phyloP scores from a whole-genome alignment of 495 filamentous ascomycete species.

The Tuber microsphaerosporum region DNA sequence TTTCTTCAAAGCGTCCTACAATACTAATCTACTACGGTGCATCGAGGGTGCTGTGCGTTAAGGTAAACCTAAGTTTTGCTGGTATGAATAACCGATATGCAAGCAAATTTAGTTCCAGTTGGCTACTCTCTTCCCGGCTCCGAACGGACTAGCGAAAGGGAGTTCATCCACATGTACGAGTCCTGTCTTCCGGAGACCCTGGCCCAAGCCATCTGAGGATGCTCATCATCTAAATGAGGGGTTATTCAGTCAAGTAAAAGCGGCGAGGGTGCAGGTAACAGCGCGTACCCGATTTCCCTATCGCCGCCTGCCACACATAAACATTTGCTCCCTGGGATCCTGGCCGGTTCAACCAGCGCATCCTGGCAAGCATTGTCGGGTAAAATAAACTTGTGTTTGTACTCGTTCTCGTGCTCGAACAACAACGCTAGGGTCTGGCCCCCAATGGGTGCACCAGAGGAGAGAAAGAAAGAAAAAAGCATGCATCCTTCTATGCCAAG shows the following conservation, averaged over 20 bases:
- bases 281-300: not conserved
- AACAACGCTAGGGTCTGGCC: not conserved
- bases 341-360: not conserved
- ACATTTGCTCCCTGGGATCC: not conserved
- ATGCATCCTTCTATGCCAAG: not conserved
- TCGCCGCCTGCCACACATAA: not conserved
- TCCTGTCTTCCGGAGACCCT: not conserved
- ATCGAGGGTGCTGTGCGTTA: not conserved
- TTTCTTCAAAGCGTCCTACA: not conserved
- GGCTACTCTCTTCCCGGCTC: not conserved
- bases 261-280: not conserved
- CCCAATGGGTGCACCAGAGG: not conserved
- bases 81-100: not conserved
- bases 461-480: no score
- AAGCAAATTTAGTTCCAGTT: not conserved
- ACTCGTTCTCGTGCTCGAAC: no score
- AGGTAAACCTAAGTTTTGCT: not conserved
- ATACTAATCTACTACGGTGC: not conserved
- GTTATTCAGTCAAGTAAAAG: not conserved
- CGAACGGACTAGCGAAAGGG: not conserved
- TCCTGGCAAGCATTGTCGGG: not conserved
- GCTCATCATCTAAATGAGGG: not conserved
- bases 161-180: not conserved
- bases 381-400: not conserved
- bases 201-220: not conserved